Evolutionary conservation across 2,329 filamentous ascomycete genomes (phyloP), one percentile per base, ranked within the genome.

Genomic region (Lasiodiplodia sp.): DNA sequence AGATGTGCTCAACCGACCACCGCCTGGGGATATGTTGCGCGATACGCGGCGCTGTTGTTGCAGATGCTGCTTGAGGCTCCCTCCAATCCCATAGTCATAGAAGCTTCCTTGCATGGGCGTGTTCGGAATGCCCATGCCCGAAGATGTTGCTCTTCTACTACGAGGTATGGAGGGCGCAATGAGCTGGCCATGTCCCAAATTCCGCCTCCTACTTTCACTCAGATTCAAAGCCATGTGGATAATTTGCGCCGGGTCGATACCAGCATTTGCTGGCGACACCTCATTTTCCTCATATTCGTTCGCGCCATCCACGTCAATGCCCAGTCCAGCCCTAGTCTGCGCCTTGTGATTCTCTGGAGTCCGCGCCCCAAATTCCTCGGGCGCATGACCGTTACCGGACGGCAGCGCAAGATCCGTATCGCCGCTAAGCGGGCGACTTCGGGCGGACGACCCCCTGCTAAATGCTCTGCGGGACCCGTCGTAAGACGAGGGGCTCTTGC

Each of bases 171-270:
- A 78, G 34, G 80, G 67, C 78, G 86, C 76, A 76, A 88, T 67
- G 75, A 87, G 72, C 79, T 86, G 78, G 77, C 89, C 79, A 83
- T 86, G 79, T 83, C 87, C 78, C 82, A 88, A 70, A 84, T 92
- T 80, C 85, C 86, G 75, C 49, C 88, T 88, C 72, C 89, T 88
- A 75, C 91, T 92, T 79, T 97, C 93, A 82, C 92, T 97, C 62
- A 98, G 81, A 72, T 91, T 96, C 73, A 98, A 81, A 1, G 95
- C 95, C 87, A 98, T 92, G 75, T 94, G 94, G 52, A 98, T 93
- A 71, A 98, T 96, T 79, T 97, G 92, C 4, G 91, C 88, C 8
- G 94, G 91, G 75, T 97, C 94, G 69, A 91, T 86, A 73, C 93
- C 89, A 23, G 92, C 76, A 6, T 80, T 83, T 57, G 75, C 65